phyloP scores from a whole-genome alignment of 352 stramenopile genomes.

The Pythium graminicola region DNA sequence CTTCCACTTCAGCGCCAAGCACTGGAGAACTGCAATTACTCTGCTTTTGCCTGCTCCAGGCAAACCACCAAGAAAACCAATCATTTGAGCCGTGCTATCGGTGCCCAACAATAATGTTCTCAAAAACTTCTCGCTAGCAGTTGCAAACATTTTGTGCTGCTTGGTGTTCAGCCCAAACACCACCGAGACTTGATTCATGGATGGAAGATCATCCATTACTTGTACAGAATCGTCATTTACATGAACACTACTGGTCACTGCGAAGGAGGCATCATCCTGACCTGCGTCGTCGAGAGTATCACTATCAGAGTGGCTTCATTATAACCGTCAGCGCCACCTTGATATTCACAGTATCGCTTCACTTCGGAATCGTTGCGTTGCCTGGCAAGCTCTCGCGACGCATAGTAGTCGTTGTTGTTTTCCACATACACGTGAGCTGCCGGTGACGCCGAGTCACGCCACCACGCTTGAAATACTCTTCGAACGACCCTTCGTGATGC shows the following conservation, averaged over 20 bases:
- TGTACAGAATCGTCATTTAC: neutral
- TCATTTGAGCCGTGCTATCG: neutral
- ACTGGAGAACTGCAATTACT: conserved; percentile 16
- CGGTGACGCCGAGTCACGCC: neutral
- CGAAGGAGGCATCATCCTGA: too few species aligned
- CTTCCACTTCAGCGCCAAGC: conserved; percentile 9
- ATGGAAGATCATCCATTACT: neutral
- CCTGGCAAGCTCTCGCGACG: neutral
- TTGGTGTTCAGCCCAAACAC: neutral
- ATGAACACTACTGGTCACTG: too few species aligned
- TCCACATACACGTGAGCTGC: neutral
- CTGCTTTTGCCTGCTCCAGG: conserved; percentile 21
- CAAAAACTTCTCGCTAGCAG: neutral
- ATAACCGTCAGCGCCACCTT: neutral
- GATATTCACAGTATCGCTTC: neutral
- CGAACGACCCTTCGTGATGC: neutral
- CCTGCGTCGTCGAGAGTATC: neutral
- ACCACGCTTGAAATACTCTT: neutral
- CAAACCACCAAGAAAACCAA: conserved; percentile 15
- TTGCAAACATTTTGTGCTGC: conserved; percentile 1
- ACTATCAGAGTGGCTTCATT: neutral
- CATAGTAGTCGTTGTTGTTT: conserved; percentile 2
- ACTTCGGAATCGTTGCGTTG: neutral
- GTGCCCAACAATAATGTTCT: neutral
- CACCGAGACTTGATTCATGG: neutral